Evolutionary conservation across 176 grass and related monocot genomes (phyloP).

Genomic region (Carex scoparia): DNA sequence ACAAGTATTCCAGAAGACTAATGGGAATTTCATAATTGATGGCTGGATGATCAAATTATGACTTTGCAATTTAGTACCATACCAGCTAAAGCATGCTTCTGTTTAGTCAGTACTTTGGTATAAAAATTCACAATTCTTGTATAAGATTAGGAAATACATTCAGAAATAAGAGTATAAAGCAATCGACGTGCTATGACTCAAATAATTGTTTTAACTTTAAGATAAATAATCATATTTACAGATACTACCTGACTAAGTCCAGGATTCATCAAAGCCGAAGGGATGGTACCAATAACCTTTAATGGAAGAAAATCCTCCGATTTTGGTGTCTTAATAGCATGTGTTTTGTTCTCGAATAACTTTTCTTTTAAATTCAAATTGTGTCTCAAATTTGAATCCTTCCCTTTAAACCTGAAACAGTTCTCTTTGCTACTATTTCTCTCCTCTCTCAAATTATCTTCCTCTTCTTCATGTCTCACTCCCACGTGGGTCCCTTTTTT

Average conservation of each 20-base stretch:
- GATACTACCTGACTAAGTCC: constrained; percentile 33
- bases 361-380: constrained; percentile 39
- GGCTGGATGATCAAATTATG: background rate
- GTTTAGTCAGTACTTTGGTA: background rate
- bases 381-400: constrained; percentile 41
- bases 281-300: constrained; percentile 16
- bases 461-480: constrained; percentile 21
- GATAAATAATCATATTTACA: background rate
- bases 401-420: constrained; percentile 41
- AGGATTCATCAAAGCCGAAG: constrained; percentile 16
- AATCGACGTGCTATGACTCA: background rate
- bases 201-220: background rate
- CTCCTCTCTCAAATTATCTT: constrained; percentile 10
- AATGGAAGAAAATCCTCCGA: constrained; percentile 24
- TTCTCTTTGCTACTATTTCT: constrained; percentile 26
- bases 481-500: constrained; percentile 17
- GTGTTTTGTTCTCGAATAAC: constrained; percentile 34
- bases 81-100: background rate
- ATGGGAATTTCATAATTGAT: background rate
- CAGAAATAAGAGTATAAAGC: background rate
- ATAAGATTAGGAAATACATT: background rate
- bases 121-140: background rate
- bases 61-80: background rate
- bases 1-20: background rate
- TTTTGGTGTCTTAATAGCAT: constrained; percentile 26